phyloP scores from a whole-genome alignment of 1,284 basidiomycete genomes.

The Irpex sp. region DNA sequence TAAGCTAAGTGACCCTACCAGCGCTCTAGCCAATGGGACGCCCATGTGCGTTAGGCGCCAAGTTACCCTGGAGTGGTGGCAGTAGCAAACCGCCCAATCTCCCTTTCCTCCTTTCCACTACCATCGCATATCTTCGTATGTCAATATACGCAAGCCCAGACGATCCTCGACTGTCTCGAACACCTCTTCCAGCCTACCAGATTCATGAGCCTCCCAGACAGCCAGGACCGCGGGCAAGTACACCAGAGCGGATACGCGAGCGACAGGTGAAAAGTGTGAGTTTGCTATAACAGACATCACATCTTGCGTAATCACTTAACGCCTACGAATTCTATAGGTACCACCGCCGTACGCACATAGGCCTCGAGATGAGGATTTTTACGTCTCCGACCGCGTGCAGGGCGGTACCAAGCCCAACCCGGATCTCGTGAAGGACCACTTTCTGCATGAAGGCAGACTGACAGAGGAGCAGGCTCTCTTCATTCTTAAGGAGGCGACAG shows the following conservation, averaged over 20 bases:
- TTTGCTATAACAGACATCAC: background rate
- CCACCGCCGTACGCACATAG: conserved; percentile 27
- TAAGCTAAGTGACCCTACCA: too few species aligned
- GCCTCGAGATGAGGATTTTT: conserved; percentile 36
- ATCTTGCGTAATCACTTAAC: background rate
- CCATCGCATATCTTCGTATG: background rate
- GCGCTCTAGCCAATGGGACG: too few species aligned
- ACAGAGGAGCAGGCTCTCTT: conserved; percentile 87
- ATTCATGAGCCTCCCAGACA: background rate
- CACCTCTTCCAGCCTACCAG: conserved; percentile 6
- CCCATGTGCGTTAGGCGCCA: too few species aligned
- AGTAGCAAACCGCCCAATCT: background rate
- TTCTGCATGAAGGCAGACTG: conserved; percentile 86
- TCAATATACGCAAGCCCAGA: conserved; percentile 1
- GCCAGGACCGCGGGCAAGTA: conserved; percentile 10
- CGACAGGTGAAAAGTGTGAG: conserved; percentile 24
- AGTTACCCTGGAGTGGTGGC: background rate
- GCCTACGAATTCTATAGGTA: conserved; percentile 19
- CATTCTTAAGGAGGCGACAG: conserved; percentile 80
- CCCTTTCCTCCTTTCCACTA: background rate
- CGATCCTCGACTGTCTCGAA: background rate
- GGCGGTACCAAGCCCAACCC: conserved; percentile 69
- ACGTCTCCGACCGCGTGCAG: conserved; percentile 22
- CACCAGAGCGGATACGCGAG: conserved; percentile 16
- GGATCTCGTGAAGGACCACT: conserved; percentile 89